Base-by-base conservation (phyloP, 2,329 filamentous ascomycete species). In the Aureobasidium sp. region DNA sequence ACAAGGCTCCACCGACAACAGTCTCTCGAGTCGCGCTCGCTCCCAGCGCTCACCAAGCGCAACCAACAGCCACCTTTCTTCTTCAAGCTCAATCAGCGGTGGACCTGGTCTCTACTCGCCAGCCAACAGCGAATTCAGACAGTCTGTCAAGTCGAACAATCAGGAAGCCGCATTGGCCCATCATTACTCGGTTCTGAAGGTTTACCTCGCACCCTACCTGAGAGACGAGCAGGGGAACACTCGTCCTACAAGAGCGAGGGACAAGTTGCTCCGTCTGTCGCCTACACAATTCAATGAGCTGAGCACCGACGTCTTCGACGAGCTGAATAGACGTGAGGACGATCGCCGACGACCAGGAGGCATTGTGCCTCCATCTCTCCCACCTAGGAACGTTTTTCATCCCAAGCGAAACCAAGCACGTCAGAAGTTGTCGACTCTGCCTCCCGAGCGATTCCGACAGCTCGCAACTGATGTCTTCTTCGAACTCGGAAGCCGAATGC, bases 331-430 rank as follows among this genome's bases (percentile, higher is more conserved):
- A 63, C 86, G 94, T 66, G 92, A 97, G 74, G 84, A 89, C 66
- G 81, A 80, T 57, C 75, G 77, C 41, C 71, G 72, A 65, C 71
- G 74, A 55, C 74, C 76, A 34, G 76, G 77, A n/a, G 73, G 74
- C 62, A 82, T 73, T 70, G 81, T 66, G n/a, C 90, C 91, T 2
- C 78, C 84, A 13, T 95, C 86, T 71, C 83, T 99, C 6, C 78
- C 90, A 29, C 90, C 94, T n/a, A 91, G 93, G 73, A 83, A 87
- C 66, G 88, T 86, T 65, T 97, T 97, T 75, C 94, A 99, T 74
- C 91, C 92, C 2, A 99, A 97, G 76, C 88, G 94, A 65, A 99
- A 99, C 72, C 92, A 97, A 74, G 94, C 94, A n/a, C 85, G 94
- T 44, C 91, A 97, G 75, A 95, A 96, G 74, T 83, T 99, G 25